Conservation (phyloP, 352 stramenopile species). For the Blastocystis sp. region DNA sequence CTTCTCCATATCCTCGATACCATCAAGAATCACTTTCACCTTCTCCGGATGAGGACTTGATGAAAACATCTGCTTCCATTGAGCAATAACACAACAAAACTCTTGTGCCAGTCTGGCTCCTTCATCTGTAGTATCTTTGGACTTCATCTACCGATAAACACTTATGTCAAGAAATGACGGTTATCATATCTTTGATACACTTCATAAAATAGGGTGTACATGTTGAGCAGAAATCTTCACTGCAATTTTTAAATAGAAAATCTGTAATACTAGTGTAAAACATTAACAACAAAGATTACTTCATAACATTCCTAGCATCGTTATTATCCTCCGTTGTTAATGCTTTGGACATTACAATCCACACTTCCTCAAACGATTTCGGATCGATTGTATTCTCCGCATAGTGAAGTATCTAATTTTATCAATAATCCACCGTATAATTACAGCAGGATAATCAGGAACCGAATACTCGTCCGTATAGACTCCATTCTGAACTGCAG, state of each 20-base stretch:
- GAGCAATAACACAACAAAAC: not conserved
- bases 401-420: not conserved
- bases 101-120: not conserved
- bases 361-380: not conserved
- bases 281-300: not conserved
- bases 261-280: not conserved
- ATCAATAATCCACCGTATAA: not conserved
- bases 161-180: not conserved
- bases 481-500: not conserved
- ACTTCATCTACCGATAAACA: not conserved
- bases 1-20: not conserved
- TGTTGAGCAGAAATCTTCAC: not conserved
- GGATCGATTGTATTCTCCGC: not conserved
- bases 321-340: not conserved
- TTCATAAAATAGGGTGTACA: not conserved
- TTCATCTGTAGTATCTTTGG: not conserved
- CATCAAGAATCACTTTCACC: not conserved
- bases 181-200: not conserved
- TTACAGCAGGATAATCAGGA: not conserved
- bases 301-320: slow-evolving; percentile 3
- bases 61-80: not conserved
- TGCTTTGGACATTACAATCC: not conserved
- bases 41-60: not conserved
- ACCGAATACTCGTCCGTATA: not conserved
- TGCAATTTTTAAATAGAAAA: not conserved